Evolutionary conservation across 169 alveolate species (phyloP).

Genomic region (Plasmodium vivax): DNA sequence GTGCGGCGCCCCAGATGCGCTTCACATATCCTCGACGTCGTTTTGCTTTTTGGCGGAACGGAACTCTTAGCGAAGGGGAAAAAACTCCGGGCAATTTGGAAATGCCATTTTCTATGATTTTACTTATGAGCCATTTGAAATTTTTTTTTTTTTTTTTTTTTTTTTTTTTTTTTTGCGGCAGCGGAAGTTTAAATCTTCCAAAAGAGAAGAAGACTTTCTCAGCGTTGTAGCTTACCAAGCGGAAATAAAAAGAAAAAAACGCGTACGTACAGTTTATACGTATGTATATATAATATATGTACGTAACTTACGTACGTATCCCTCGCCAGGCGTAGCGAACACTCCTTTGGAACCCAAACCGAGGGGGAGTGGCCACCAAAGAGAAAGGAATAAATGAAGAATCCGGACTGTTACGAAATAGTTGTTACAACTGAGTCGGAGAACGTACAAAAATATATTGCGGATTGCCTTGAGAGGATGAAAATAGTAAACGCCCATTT

Average conservation of each 20-base stretch:
- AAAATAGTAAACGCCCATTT: constrained; percentile 25
- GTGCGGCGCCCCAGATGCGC: not conserved
- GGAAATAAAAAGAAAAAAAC: not conserved
- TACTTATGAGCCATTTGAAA: not conserved
- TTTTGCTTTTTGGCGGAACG: not conserved
- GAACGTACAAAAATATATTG: constrained; percentile 15
- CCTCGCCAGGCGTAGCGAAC: not conserved
- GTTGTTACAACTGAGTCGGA: not conserved
- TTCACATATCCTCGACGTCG: not conserved
- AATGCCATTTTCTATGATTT: not conserved
- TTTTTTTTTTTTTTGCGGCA: not conserved
- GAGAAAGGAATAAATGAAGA: not conserved
- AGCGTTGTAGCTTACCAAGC: not conserved
- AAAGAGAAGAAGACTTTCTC: not conserved
- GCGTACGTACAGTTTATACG: not conserved
- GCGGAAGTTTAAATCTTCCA: not conserved
- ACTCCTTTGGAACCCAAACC: not conserved
- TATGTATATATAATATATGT: not conserved
- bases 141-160: too few relatives aligned
- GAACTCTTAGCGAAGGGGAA: not conserved
- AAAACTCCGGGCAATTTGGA: not conserved
- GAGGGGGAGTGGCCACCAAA: not conserved
- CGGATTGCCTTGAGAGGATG: constrained; percentile 15
- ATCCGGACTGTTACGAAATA: not conserved
- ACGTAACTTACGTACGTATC: not conserved